Base-by-base conservation (phyloP, 2,329 filamentous ascomycete genomes). In the Colletotrichum simmondsii region DNA sequence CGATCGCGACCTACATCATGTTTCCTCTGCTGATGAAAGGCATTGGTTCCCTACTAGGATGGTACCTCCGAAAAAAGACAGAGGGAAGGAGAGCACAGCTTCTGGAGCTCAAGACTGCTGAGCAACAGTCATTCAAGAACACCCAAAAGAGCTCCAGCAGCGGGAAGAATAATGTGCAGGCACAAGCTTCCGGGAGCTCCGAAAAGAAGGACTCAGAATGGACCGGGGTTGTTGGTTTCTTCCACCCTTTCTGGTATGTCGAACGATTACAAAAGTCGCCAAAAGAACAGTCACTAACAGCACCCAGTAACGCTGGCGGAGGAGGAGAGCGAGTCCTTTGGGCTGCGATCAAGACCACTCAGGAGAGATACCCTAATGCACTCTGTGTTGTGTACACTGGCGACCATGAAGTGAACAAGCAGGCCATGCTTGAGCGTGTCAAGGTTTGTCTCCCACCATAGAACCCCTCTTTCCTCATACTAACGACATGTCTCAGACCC, bases 301-400 rank as follows among this genome's bases (percentile, higher is more conserved):
- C 5, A 49, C 12, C 57, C 74, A 97, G 94, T 83, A 98, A 99
- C 85, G 97, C 97, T 63, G 97, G 97, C 68, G 97, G 97, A 32
- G 97, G 97, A 73, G 97, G 97, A 75, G 97, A 99, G 84, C 89
- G 97, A 81, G 97, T 99, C 56, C 90, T 99, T 30, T 99, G 97
- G 95, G 96, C 95, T 68, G 97, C 97, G 12, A 94, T 99, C 73
- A 91, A 94, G 73, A 95, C 96, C 53, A 98, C 95, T 2, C 97
- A 98, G 83, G 90, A 92, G 78, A 90, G 93, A 76, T 98, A 94
- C 92, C 97, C 96, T 2, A 93, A 92, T 73, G 95, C 95, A 54
- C 93, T 95, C 78, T 97, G 95, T 78, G 90, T 97, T 16, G 94
- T 99, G 46, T 99, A 99, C 81, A 99, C 97, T 0, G 97, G 97